Evolutionary conservation across 306 rosid genomes (phyloP).

Genomic region (Lupinus albus): DNA sequence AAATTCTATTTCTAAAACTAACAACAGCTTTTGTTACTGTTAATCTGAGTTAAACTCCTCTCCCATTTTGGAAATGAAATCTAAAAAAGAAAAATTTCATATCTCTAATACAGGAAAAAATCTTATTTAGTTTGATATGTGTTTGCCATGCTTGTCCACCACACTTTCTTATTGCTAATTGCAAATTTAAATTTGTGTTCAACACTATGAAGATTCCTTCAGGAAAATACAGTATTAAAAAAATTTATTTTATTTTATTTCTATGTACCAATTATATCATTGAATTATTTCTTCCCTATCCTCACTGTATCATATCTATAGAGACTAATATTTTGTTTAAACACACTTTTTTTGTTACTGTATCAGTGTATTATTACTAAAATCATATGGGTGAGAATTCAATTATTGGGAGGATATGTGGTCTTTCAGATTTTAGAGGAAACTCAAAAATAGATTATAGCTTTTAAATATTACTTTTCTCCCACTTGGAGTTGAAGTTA

Average conservation of each 20-base stretch:
- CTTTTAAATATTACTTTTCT: neutral
- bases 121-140: no score
- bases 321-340: neutral
- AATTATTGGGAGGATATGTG: slow-evolving; percentile 24
- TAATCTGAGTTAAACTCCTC: neutral
- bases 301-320: neutral
- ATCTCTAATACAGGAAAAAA: no score
- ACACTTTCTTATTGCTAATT: neutral
- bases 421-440: no score
- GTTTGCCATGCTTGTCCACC: neutral
- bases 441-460: neutral
- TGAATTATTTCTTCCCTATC: neutral
- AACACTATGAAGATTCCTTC: neutral
- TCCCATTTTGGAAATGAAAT: no score
- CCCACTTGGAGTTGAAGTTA: neutral
- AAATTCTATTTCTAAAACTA: neutral
- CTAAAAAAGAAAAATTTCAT: no score
- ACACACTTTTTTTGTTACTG: slow-evolving; percentile 10
- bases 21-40: slow-evolving; percentile 7
- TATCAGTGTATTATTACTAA: neutral
- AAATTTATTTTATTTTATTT: neutral
- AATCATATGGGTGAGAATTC: slow-evolving; percentile 26
- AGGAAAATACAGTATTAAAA: neutral
- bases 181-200: neutral
- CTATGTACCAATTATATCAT: no score